Evolutionary conservation across 2,329 filamentous ascomycete genomes (phyloP).

Genomic region (Cladosporium sp.): DNA sequence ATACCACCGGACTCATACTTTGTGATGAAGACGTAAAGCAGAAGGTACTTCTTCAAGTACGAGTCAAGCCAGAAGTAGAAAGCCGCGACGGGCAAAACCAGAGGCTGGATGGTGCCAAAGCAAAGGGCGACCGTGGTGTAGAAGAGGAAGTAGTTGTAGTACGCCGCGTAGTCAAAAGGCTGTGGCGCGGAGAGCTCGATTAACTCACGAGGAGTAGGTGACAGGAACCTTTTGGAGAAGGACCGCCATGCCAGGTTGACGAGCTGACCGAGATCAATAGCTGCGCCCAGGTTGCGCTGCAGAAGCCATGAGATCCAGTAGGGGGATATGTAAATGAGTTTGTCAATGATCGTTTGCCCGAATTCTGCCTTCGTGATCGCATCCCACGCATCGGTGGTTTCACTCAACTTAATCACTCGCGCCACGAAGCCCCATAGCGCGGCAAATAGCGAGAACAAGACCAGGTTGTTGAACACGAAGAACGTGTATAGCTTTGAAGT

Average conservation of each 20-base stretch:
- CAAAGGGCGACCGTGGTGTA: slow-evolving; percentile 87
- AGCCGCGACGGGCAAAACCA: slow-evolving; percentile 81
- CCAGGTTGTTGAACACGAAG: slow-evolving; percentile 95
- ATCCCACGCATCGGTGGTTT: slow-evolving; percentile 63
- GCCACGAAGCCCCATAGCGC: slow-evolving; percentile 74
- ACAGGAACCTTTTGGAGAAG: slow-evolving; percentile 78
- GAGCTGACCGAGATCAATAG: slow-evolving; percentile 89
- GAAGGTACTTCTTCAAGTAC: slow-evolving; percentile 89
- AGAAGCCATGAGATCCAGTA: slow-evolving; percentile 96
- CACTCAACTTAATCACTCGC: slow-evolving; percentile 61
- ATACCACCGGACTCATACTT: slow-evolving; percentile 94
- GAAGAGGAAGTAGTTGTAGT: slow-evolving; percentile 98
- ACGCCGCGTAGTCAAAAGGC: slow-evolving; percentile 89
- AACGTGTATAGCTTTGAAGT: slow-evolving; percentile 88
- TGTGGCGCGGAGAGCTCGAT: slow-evolving; percentile 93
- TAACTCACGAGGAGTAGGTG: slow-evolving; percentile 83
- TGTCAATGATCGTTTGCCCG: slow-evolving; percentile 56
- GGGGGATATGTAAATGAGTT: slow-evolving; percentile 77
- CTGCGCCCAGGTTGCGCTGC: slow-evolving; percentile 88
- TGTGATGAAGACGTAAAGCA: slow-evolving; percentile 89
- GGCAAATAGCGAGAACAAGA: slow-evolving; percentile 91
- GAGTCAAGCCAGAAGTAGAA: slow-evolving; percentile 87
- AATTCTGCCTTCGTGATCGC: slow-evolving; percentile 63
- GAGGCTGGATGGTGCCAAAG: slow-evolving; percentile 81
- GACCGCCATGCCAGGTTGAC: slow-evolving; percentile 83